These are phyloP conservation scores for Hygrophorus russula DNA, from an alignment of 768 basidiomycete species.

Conservation along the genomic window DNA sequence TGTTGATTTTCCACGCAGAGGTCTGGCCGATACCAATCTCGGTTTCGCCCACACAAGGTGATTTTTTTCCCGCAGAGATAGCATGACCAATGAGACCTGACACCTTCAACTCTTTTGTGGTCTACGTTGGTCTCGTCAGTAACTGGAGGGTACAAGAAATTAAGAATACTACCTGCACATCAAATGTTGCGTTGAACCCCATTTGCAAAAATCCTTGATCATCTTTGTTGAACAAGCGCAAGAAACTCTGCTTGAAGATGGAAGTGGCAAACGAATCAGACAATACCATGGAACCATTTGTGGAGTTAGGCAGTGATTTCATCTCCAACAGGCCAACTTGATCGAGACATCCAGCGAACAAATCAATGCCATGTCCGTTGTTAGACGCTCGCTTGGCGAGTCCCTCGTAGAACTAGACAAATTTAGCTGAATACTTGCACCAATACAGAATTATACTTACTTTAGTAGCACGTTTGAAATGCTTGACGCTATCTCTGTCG, in stretches of 20 bases:
- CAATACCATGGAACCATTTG: constrained; percentile 92
- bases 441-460: constrained; percentile 27
- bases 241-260: constrained; percentile 98
- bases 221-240: constrained; percentile 86
- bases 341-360: constrained; percentile 95
- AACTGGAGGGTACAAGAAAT: neutral
- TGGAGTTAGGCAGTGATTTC: constrained; percentile 91
- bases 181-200: constrained; percentile 99
- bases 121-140: constrained; percentile 33
- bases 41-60: constrained; percentile 93
- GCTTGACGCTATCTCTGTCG: constrained; percentile 91
- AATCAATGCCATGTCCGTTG: constrained; percentile 90
- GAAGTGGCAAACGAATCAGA: constrained; percentile 96
- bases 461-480: constrained; percentile 95
- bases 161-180: constrained; percentile 64
- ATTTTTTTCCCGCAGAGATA: constrained; percentile 96
- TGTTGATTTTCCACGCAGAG: constrained; percentile 96
- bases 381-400: constrained; percentile 87
- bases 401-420: constrained; percentile 83
- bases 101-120: constrained; percentile 97
- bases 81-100: constrained; percentile 97
- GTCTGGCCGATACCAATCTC: constrained; percentile 99
- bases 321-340: constrained; percentile 97
- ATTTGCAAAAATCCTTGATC: constrained; percentile 86
- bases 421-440: constrained; percentile 6